Evolutionary conservation across 2,329 filamentous ascomycete genomes (phyloP).

Genomic region (Ophiostoma sp.): DNA sequence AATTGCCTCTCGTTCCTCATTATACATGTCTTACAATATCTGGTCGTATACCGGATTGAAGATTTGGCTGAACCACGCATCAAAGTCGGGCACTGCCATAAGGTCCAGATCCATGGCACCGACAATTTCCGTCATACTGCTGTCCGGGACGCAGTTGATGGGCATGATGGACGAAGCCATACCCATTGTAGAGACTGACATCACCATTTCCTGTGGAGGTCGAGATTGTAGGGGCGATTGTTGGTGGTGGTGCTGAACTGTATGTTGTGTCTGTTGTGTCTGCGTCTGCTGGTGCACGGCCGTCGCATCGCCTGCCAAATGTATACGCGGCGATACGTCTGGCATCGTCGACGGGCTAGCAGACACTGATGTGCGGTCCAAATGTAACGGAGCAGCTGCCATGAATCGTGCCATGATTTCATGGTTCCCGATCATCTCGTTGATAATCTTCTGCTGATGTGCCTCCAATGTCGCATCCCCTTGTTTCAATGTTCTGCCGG

Average conservation of each 20-base stretch:
- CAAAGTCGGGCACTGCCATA: neutral
- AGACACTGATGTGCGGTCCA: neutral
- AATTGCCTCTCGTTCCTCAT: neutral
- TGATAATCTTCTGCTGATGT: neutral
- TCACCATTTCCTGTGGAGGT: neutral
- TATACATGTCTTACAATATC: neutral
- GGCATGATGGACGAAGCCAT: neutral
- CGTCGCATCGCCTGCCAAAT: neutral
- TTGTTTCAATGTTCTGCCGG: slow-evolving; percentile 16
- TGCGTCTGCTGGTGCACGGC: neutral
- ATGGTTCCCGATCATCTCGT: neutral
- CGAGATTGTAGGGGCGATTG: neutral
- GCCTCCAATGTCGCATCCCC: neutral
- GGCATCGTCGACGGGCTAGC: neutral
- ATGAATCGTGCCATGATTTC: neutral
- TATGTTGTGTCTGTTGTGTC: neutral
- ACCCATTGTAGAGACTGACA: neutral
- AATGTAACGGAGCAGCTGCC: neutral
- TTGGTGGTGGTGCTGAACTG: neutral
- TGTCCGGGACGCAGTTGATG: neutral
- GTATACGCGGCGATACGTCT: neutral
- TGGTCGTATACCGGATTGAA: neutral
- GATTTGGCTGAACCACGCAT: neutral
- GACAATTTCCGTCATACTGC: neutral
- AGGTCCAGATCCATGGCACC: neutral